Base-by-base conservation (phyloP, 2,329 filamentous ascomycete genomes). In the Fusarium napiforme region DNA sequence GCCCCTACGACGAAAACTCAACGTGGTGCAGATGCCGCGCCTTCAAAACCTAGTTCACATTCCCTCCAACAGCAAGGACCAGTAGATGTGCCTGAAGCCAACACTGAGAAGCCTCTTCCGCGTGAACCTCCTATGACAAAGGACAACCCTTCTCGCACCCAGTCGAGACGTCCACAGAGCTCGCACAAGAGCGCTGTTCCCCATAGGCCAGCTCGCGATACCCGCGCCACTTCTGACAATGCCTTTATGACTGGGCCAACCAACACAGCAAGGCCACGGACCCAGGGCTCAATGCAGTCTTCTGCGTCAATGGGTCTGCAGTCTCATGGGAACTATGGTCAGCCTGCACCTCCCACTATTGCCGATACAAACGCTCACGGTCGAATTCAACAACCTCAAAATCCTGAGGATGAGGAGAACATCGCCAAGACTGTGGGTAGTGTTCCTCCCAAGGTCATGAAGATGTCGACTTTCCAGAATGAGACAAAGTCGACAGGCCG, bases 351-450 rank as follows among this genome's bases (percentile, higher is more conserved):
- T 62, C 95, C 96, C 36, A 91, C 94, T 53, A 92, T 98, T 68
- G 95, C 95, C 55, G 92, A 93, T 75, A 96, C 95, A 59, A 97
- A 96, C 81, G 95, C 90, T 8, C 93, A 97, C 81, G 96, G 95
- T 72, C 93, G 93, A 72, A 94, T 98, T 77, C 93, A 96, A 74
- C 96, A 97, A 80, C 93, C 93, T 78, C 75, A 77, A 3, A 79
- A 77, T 43, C 69, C 64, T 7, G 90, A 89, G 73, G 94, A 96
- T 37, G 93, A 92, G 26, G 87, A 89, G 59, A 88, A 91, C 19
- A 88, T 92, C 55, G 80, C 91, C 85, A 84, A 92, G 82, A 79
- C 90, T 80, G 85, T 92, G 86, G 79, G 92, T 66, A 89, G 82
- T 78, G 87, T 87, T 73, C 88, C 86, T 64, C 82, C 84, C 77